phyloP scores from a whole-genome alignment of 2,329 filamentous ascomycete species.

The Microsporum ferrugineum region DNA sequence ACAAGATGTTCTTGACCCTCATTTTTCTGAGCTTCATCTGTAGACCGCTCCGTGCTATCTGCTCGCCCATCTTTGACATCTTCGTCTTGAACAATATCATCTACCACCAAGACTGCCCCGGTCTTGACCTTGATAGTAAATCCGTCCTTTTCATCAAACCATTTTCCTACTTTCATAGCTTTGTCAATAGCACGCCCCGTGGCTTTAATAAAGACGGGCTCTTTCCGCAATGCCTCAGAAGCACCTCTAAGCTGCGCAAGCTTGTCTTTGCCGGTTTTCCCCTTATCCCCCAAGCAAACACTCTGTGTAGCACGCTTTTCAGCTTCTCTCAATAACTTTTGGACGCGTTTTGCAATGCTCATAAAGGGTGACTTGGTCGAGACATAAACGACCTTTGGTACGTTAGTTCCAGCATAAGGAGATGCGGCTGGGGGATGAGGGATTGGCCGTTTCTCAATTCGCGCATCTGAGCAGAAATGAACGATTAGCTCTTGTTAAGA shows the following conservation, averaged over 20 bases:
- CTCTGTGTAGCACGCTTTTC: slow-evolving; percentile 42
- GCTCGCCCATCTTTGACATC: slow-evolving; percentile 17
- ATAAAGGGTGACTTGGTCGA: slow-evolving; percentile 46
- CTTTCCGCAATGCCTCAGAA: slow-evolving; percentile 28
- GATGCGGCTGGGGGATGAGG: slow-evolving; percentile 45
- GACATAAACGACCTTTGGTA: slow-evolving; percentile 48
- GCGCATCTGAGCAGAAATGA: slow-evolving; percentile 29
- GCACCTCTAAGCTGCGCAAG: slow-evolving; percentile 23
- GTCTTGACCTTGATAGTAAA: slow-evolving; percentile 44
- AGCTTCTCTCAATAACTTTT: slow-evolving; percentile 43
- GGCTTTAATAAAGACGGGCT: slow-evolving; percentile 48
- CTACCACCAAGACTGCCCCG: slow-evolving; percentile 47
- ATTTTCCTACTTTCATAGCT: slow-evolving; percentile 44
- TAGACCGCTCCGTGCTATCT: slow-evolving; percentile 13
- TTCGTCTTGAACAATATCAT: slow-evolving; percentile 44
- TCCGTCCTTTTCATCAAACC: slow-evolving; percentile 44
- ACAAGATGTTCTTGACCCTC: slow-evolving; percentile 9
- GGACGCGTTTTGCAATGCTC: slow-evolving; percentile 48
- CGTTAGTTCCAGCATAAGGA: slow-evolving; percentile 39
- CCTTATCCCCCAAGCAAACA: slow-evolving; percentile 26
- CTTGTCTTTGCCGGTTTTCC: slow-evolving; percentile 23
- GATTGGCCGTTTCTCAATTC: slow-evolving; percentile 46
- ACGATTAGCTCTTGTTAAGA: neutral
- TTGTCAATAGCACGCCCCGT: slow-evolving; percentile 49
- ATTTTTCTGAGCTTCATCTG: slow-evolving; percentile 15